Evolutionary conservation across 2,329 filamentous ascomycete genomes (phyloP).

Genomic region (Sclerotinia borealis): DNA sequence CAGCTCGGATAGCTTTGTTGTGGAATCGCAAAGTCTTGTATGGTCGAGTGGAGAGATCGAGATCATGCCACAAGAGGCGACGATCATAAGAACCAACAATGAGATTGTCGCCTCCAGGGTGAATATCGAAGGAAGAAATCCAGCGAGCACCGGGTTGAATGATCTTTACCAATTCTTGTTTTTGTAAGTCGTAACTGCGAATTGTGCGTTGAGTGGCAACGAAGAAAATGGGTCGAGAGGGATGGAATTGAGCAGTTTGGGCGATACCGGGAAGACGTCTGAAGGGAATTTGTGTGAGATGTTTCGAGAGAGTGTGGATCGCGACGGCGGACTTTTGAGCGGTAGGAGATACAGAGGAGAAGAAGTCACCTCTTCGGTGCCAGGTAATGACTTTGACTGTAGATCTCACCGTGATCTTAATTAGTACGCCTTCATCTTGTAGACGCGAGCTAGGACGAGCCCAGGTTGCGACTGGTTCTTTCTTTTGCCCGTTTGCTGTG

Average conservation of each 20-base stretch:
- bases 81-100: conserved; percentile 94
- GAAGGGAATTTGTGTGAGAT: conserved; percentile 93
- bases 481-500: conserved; percentile 52
- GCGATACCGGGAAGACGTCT: conserved; percentile 66
- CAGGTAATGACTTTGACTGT: conserved; percentile 84
- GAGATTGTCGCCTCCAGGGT: conserved; percentile 87
- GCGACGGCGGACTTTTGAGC: conserved; percentile 76
- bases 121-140: conserved; percentile 92
- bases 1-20: conserved; percentile 80
- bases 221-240: conserved; percentile 86
- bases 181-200: conserved; percentile 87
- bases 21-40: conserved; percentile 98
- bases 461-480: conserved; percentile 77
- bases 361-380: conserved; percentile 92
- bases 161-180: conserved; percentile 87
- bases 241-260: conserved; percentile 92
- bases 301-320: conserved; percentile 92
- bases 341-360: conserved; percentile 81
- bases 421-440: conserved; percentile 70
- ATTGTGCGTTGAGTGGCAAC: conserved; percentile 92
- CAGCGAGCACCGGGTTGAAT: conserved; percentile 88
- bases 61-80: conserved; percentile 90
- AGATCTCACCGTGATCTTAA: conserved; percentile 73
- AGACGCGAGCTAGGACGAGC: conserved; percentile 67
- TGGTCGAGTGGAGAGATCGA: conserved; percentile 81